Evolutionary conservation across 768 basidiomycete species (phyloP), one percentile per base, ranked within the genome.

Genomic region (Plicaturopsis crispa): DNA sequence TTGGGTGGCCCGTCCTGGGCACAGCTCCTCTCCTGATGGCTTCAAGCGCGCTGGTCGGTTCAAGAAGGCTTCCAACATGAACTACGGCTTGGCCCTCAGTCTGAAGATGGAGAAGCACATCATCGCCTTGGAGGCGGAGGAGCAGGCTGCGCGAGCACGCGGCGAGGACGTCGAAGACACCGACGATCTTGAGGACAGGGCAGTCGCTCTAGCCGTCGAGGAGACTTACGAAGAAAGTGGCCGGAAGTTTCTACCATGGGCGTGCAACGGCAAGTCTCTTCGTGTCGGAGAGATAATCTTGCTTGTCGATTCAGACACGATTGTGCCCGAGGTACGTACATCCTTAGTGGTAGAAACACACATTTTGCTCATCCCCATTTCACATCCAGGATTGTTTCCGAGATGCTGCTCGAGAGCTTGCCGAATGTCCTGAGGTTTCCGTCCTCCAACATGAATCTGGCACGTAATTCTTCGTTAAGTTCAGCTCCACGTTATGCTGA

Each of bases 11-110:
- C 78, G 88, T 31, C 87, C 88, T 1, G 68, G 70, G 40, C 86
- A 89, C 55, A 72, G 72, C 28, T 61, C 61, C 46, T 56, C 61
- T 2, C 60, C 74, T 13, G 76, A 78, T 52, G 85, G 83, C 1
- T 87, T 75, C 66, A 72, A 82, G 43, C 83, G 88, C 34, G 84
- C 84, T 21, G 89, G 88, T 30, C 75, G 87, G 12, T 92, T 92
- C 75, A 90, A 92, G 69, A 92, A 92, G 58, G 85, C 85, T 1
- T 80, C 77, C 3, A 92, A 92, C 58, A 86, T 92, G 84, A 92
- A 90, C 53, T 87, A 79, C 50, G 85, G 80, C 1, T 66, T 71
- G n/a, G 61, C 78, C 49, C 66, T 89, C 4, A 81, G 79, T 4
- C 65, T 88, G 20, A 72, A 77, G 42, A 66, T 73, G 67, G 73